Conservation (phyloP, 305 asterid species). For the Rubia occidens region DNA sequence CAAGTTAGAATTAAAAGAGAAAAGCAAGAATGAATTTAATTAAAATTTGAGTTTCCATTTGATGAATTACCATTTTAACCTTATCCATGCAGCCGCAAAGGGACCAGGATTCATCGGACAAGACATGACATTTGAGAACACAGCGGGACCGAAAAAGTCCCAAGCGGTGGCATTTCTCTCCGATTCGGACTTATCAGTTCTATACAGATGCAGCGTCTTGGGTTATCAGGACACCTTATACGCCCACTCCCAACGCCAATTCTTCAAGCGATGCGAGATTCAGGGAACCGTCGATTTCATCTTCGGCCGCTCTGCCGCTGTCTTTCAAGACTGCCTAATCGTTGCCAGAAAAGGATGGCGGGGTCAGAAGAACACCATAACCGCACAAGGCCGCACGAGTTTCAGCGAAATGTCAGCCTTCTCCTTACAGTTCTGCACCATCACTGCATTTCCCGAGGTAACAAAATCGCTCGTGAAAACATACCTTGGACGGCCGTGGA, state of each 20-base stretch:
- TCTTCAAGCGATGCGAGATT: conserved; percentile 59
- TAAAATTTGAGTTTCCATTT: too few relatives aligned
- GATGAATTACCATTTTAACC: not conserved
- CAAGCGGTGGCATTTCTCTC: conserved; percentile 87
- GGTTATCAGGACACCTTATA: conserved; percentile 86
- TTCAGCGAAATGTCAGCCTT: conserved; percentile 48
- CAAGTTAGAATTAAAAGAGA: too few relatives aligned
- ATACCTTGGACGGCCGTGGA: conserved; percentile 80
- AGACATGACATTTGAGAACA: conserved; percentile 78
- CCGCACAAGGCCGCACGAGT: conserved; percentile 70
- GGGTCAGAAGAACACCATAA: conserved; percentile 67
- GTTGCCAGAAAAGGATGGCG: conserved; percentile 56
- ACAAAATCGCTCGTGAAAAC: conserved; percentile 36
- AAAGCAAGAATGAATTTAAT: too few relatives aligned
- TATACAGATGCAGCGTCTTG: conserved; percentile 46
- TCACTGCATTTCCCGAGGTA: conserved; percentile 47
- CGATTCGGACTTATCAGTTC: conserved; percentile 65
- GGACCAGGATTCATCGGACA: conserved; percentile 76
- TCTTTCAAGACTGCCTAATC: conserved; percentile 62
- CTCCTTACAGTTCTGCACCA: conserved; percentile 61
- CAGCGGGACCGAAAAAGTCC: conserved; percentile 74
- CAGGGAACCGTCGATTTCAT: conserved; percentile 81
- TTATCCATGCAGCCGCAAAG: conserved; percentile 49
- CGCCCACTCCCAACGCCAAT: conserved; percentile 77
- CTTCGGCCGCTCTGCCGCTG: conserved; percentile 62